A percentile compares a stretch with the other conserved stretches of the same genome.
Conservation (phyloP, 768 basidiomycete genomes). For the Leucocoprinus leucothites region DNA sequence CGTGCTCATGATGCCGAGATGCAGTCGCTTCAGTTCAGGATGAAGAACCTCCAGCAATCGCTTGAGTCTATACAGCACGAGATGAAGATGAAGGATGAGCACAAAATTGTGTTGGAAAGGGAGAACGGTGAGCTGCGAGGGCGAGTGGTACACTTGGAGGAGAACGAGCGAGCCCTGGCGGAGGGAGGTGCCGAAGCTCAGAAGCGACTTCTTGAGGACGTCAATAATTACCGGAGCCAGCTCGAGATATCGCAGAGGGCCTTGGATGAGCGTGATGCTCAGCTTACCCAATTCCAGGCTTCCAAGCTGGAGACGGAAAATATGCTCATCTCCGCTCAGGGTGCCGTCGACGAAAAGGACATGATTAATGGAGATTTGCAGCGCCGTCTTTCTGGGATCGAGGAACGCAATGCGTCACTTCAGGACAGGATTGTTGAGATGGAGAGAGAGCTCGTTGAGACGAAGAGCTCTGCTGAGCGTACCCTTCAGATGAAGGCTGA, state of each 20-base stretch:
- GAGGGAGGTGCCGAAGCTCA: not conserved
- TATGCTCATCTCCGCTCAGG: not conserved
- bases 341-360: not conserved
- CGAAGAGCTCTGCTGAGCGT: not conserved
- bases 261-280: not conserved
- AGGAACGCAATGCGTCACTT: not conserved
- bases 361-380: not conserved
- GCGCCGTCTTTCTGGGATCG: not conserved
- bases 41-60: not conserved
- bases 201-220: not conserved
- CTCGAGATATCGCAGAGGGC: not conserved
- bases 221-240: not conserved
- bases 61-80: not conserved
- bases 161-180: not conserved
- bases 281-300: not conserved
- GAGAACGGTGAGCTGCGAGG: conserved; percentile 1
- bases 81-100: not conserved
- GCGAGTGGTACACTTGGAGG: not conserved
- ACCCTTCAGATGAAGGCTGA: not conserved
- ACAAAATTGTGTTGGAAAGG: not conserved
- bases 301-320: not conserved
- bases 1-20: not conserved
- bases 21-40: not conserved
- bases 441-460: conserved; percentile 1
- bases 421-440: not conserved